A percentile compares a stretch with the other conserved stretches of the same genome.
Evolutionary conservation across 2,329 filamentous ascomycete species (phyloP).

Genomic region (Venturia aucupariae): DNA sequence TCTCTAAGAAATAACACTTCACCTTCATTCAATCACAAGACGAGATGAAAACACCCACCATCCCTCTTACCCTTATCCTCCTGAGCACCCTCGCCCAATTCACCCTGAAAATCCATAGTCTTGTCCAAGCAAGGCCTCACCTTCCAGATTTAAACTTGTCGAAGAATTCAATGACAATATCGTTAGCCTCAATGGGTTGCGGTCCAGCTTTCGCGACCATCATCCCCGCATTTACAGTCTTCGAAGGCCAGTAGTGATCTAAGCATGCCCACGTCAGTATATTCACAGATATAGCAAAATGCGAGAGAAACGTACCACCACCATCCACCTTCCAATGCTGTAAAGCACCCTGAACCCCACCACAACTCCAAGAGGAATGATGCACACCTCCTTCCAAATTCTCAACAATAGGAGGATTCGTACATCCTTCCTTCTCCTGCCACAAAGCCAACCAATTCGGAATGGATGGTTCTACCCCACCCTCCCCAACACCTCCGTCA

Average conservation of each 20-base stretch:
- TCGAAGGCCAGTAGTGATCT: conserved; percentile 40
- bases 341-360: conserved; percentile 26
- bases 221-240: conserved; percentile 37
- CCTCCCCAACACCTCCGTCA: conserved; percentile 33
- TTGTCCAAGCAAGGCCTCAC: not conserved
- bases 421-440: not conserved
- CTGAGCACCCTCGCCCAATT: too few species aligned
- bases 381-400: conserved; percentile 34
- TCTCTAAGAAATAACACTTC: too few species aligned
- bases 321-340: conserved; percentile 38
- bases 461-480: conserved; percentile 37
- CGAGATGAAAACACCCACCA: too few species aligned
- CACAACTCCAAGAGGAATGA: conserved; percentile 36
- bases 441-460: conserved; percentile 26
- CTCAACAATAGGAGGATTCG: conserved; percentile 23
- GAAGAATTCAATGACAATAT: conserved; percentile 39
- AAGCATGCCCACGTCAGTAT: not conserved
- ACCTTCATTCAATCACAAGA: too few species aligned
- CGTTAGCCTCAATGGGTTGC: conserved; percentile 35
- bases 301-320: conserved; percentile 28
- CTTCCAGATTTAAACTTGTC: conserved; percentile 21
- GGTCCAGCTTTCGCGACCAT: conserved; percentile 32
- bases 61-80: too few species aligned
- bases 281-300: not conserved
- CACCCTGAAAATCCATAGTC: too few species aligned